These are phyloP conservation scores for Eimeria necatrix DNA, from an alignment of 169 alveolate species.

Conservation along the genomic window DNA sequence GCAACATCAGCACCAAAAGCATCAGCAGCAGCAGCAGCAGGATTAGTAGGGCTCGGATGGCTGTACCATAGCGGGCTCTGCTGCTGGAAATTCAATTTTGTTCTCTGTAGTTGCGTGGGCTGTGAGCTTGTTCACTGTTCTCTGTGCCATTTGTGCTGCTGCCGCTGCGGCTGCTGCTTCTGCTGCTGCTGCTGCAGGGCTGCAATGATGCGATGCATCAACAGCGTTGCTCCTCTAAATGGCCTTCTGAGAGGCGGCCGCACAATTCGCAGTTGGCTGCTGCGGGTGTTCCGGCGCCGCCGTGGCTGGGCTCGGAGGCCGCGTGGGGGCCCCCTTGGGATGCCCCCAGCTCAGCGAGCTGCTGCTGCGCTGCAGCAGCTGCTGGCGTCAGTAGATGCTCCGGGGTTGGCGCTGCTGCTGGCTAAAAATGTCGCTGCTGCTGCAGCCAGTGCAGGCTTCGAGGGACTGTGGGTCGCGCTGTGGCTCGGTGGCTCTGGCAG, in stretches of 20 bases:
- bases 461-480: slow-evolving; percentile 24
- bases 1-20: too few relatives aligned
- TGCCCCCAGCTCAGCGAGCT: neutral
- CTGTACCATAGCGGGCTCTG: too few relatives aligned
- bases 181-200: slow-evolving; percentile 66
- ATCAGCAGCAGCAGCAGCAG: too few relatives aligned
- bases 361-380: slow-evolving; percentile 61
- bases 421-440: slow-evolving; percentile 21
- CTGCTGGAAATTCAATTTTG: too few relatives aligned
- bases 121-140: neutral
- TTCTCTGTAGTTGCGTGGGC: neutral
- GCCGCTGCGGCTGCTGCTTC: slow-evolving; percentile 35
- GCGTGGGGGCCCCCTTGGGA: neutral
- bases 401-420: slow-evolving; percentile 19
- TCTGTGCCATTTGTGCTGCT: neutral
- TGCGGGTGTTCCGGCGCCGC: neutral
- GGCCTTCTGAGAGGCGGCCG: neutral
- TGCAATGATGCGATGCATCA: slow-evolving; percentile 14
- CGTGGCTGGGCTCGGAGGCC: neutral
- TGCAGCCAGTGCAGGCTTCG: slow-evolving; percentile 21
- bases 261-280: neutral
- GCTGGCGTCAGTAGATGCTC: neutral
- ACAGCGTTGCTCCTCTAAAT: slow-evolving; percentile 31
- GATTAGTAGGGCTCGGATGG: too few relatives aligned
- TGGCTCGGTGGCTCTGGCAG: neutral